phyloP scores from a whole-genome alignment of 225 moss, liverwort and hornwort genomes.

The Takakia lepidozioides region DNA sequence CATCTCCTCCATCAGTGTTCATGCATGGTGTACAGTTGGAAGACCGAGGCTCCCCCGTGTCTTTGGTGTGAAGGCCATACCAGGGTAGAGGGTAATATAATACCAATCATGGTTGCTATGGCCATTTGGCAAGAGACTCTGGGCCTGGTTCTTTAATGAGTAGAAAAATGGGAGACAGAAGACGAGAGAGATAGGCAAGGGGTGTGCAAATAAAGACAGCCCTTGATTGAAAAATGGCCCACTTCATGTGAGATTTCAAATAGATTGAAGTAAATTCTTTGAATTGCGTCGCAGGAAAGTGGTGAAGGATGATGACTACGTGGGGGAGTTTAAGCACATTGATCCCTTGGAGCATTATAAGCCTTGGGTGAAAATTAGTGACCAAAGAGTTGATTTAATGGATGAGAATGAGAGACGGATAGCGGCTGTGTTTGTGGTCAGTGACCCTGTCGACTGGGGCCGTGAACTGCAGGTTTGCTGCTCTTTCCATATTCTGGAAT shows the following conservation, averaged over 20 bases:
- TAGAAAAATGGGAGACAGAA: no score
- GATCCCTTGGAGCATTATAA: constrained; percentile 65
- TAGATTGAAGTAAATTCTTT: background rate
- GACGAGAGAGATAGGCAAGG: no score
- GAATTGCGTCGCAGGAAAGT: constrained; percentile 47
- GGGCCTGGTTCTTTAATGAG: no score
- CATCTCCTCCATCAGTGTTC: no score
- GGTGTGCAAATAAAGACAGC: no score
- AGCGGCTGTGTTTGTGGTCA: constrained; percentile 76
- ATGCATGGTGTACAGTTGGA: no score
- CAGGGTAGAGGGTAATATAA: no score
- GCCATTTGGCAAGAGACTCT: no score
- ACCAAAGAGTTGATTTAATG: constrained; percentile 6
- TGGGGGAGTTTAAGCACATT: constrained; percentile 45
- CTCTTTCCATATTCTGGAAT: no score
- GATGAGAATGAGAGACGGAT: constrained; percentile 32
- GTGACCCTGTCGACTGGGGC: constrained; percentile 86
- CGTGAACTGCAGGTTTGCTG: constrained; percentile 93
- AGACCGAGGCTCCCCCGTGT: no score
- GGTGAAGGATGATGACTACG: constrained; percentile 48
- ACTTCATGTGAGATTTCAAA: background rate
- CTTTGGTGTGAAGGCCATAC: no score
- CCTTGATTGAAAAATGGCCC: background rate
- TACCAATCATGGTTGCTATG: no score
- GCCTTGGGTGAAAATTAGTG: constrained; percentile 36